phyloP scores from a whole-genome alignment of 768 basidiomycete species.

The Daedaleopsis nitida region DNA sequence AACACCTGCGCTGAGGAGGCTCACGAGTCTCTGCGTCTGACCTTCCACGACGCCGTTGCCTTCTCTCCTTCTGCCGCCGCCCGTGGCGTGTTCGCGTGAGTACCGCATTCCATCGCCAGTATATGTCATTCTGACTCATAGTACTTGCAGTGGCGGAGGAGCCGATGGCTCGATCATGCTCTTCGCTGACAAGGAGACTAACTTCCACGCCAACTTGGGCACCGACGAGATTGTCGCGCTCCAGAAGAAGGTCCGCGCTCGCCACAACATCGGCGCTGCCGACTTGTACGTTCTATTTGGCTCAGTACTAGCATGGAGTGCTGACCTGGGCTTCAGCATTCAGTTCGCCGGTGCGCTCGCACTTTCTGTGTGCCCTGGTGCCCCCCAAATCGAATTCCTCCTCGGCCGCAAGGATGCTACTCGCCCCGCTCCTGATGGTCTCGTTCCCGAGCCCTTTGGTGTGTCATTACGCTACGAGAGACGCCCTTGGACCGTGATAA shows the following conservation, averaged over 20 bases:
- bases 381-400: slow-evolving; percentile 37
- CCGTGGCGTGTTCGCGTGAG: not conserved
- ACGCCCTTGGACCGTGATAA: not conserved
- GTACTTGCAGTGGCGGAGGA: slow-evolving; percentile 26
- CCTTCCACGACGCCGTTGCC: slow-evolving; percentile 1
- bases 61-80: not conserved
- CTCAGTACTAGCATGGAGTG: not conserved
- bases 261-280: slow-evolving; percentile 41
- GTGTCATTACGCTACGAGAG: not conserved
- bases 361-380: slow-evolving; percentile 39
- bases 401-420: slow-evolving; percentile 31
- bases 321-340: slow-evolving; percentile 26
- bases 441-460: slow-evolving; percentile 22
- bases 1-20: not conserved
- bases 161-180: slow-evolving; percentile 51
- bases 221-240: slow-evolving; percentile 42
- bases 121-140: not conserved
- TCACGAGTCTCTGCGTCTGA: not conserved
- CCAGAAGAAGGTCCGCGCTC: slow-evolving; percentile 36
- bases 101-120: not conserved
- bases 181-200: slow-evolving; percentile 43
- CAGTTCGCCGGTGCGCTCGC: slow-evolving; percentile 38
- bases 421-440: slow-evolving; percentile 17
- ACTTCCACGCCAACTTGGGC: slow-evolving; percentile 46
- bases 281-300: slow-evolving; percentile 42